These are phyloP conservation scores for Cladophialophora chaetospira DNA, from an alignment of 2,329 filamentous ascomycete genomes.

Conservation along the genomic window DNA sequence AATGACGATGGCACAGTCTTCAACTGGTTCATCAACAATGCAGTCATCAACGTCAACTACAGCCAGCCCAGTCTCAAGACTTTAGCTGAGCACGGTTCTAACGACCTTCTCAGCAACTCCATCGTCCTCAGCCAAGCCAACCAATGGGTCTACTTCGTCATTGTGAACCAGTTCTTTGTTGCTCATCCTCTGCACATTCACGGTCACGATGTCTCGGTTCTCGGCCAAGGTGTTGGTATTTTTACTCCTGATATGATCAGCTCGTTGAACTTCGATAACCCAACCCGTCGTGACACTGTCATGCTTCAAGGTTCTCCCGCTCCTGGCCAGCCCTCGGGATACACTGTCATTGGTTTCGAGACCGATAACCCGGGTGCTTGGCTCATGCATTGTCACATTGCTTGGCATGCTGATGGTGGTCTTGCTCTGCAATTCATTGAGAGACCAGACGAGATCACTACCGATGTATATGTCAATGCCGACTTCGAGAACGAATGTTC, in stretches of 20 bases:
- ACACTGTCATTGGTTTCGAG: conserved; percentile 61
- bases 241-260: conserved; percentile 54
- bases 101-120: conserved; percentile 25
- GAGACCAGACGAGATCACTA: conserved; percentile 27
- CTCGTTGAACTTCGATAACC: conserved; percentile 60
- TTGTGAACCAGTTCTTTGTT: conserved; percentile 34
- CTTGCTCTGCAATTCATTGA: conserved; percentile 53
- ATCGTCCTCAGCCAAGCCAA: conserved; percentile 25
- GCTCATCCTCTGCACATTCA: conserved; percentile 70
- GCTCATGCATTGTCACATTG: conserved; percentile 79
- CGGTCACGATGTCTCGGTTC: conserved; percentile 68
- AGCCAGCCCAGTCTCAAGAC: conserved; percentile 36
- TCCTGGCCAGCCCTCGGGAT: conserved; percentile 43
- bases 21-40: conserved; percentile 41
- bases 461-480: conserved; percentile 19
- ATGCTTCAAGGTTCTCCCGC: conserved; percentile 26
- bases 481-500: conserved; percentile 29
- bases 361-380: conserved; percentile 58
- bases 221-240: conserved; percentile 53
- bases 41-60: conserved; percentile 39
- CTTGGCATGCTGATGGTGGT: conserved; percentile 73
- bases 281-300: conserved; percentile 68
- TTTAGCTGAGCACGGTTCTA: conserved; percentile 13
- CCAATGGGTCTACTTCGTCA: conserved; percentile 33
- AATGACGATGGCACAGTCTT: conserved; percentile 33